Evolutionary conservation across 2,329 filamentous ascomycete genomes (phyloP).

Genomic region (Hypoxylon sp.): DNA sequence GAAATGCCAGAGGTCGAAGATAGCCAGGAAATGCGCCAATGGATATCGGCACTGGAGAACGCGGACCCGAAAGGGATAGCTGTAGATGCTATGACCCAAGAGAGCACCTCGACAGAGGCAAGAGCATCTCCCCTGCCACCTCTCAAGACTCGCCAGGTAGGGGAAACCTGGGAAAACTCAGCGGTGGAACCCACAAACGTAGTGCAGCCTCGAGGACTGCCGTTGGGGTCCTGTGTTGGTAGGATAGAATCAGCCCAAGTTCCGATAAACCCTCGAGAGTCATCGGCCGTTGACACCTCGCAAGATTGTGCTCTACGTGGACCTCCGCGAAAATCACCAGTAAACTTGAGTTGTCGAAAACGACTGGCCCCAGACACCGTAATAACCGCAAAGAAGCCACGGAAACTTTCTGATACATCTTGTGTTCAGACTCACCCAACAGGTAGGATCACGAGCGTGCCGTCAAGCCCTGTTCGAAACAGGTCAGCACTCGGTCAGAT

Average conservation of each 20-base stretch:
- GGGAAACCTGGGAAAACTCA: background rate
- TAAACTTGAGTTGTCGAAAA: slow-evolving; percentile 9
- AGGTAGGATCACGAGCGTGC: background rate
- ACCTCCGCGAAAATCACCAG: background rate
- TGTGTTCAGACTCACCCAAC: background rate
- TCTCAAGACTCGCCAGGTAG: slow-evolving; percentile 12
- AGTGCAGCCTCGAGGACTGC: background rate
- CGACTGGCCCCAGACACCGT: slow-evolving; percentile 17
- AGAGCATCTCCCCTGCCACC: slow-evolving; percentile 42
- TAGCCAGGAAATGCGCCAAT: slow-evolving; percentile 72
- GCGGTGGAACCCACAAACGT: background rate
- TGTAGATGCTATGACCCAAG: slow-evolving; percentile 63
- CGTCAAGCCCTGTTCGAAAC: slow-evolving; percentile 6
- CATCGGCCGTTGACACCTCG: slow-evolving; percentile 22
- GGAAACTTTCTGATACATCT: slow-evolving; percentile 21
- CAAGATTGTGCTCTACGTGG: slow-evolving; percentile 2
- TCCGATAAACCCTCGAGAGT: slow-evolving; percentile 23
- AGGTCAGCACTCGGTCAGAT: slow-evolving; percentile 44
- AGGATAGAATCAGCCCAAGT: background rate
- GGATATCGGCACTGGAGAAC: slow-evolving; percentile 72
- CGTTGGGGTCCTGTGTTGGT: background rate
- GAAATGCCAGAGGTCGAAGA: slow-evolving; percentile 66
- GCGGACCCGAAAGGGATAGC: slow-evolving; percentile 64
- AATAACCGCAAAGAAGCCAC: slow-evolving; percentile 25
- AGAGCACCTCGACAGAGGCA: slow-evolving; percentile 56